Conservation (phyloP, 2,329 filamentous ascomycete genomes). For the Tolypocladium sp. region DNA sequence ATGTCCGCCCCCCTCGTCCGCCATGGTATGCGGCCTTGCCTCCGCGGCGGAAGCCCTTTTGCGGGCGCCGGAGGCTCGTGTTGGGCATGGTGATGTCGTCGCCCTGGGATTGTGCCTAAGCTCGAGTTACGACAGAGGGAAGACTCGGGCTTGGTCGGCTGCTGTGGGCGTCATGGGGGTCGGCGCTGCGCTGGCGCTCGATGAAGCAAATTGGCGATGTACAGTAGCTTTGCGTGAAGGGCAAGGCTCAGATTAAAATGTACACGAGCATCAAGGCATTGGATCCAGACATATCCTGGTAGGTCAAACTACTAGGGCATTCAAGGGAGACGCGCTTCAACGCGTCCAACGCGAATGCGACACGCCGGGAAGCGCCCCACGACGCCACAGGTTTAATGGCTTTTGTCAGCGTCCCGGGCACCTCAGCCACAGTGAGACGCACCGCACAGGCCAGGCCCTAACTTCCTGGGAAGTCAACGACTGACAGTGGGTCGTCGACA, state of each 20-base stretch:
- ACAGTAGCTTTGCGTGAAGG: not conserved
- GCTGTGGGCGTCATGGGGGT: constrained; percentile 9
- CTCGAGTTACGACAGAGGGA: constrained; percentile 8
- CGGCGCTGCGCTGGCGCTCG: not conserved
- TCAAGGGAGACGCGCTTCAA: constrained; percentile 21
- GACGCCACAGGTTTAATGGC: constrained; percentile 22
- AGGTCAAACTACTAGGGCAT: not conserved
- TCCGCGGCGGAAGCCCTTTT: constrained; percentile 60
- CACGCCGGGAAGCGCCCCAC: constrained; percentile 10
- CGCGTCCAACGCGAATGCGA: constrained; percentile 19
- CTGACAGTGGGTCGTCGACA: not conserved
- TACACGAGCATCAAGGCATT: not conserved
- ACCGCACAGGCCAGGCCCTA: not conserved
- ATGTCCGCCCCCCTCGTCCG: constrained; percentile 59
- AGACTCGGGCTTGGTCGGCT: constrained; percentile 8
- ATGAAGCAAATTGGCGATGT: not conserved
- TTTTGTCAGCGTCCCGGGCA: constrained; percentile 4
- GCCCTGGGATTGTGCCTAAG: not conserved
- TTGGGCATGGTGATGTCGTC: constrained; percentile 41
- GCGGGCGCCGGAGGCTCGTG: constrained; percentile 48
- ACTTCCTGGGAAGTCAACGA: not conserved
- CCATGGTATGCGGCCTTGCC: constrained; percentile 65
- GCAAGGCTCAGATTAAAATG: not conserved
- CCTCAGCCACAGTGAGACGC: constrained; percentile 6
- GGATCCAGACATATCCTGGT: not conserved